phyloP scores from a whole-genome alignment of 2,329 filamentous ascomycete species.

The Pseudogymnoascus sp. region DNA sequence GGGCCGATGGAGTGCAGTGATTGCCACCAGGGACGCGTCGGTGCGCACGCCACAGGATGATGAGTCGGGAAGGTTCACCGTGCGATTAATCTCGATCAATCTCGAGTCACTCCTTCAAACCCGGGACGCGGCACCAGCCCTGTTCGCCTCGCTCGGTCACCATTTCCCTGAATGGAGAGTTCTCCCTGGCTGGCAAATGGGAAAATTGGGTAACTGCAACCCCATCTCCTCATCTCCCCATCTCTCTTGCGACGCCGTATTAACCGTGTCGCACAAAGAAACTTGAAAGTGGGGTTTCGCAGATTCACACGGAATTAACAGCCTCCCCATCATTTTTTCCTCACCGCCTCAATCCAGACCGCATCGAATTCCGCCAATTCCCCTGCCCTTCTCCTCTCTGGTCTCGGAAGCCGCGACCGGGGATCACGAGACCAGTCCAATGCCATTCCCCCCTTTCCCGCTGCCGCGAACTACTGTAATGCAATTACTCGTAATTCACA shows the following conservation, averaged over 20 bases:
- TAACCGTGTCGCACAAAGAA: not conserved
- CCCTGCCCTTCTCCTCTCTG: not conserved
- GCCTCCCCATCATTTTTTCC: not conserved
- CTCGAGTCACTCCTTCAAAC: not conserved
- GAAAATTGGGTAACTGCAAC: not conserved
- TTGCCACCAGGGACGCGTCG: not conserved
- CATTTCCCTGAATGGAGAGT: not conserved
- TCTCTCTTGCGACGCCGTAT: not conserved
- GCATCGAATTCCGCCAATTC: not conserved
- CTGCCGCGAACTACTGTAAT: not conserved
- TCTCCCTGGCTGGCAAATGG: not conserved
- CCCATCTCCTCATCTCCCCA: too few relatives aligned
- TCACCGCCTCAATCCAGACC: constrained; percentile 7
- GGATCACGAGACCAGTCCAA: not conserved
- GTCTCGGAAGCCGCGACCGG: not conserved
- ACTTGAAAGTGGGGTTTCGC: not conserved
- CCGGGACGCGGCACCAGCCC: constrained; percentile 2
- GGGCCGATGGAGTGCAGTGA: not conserved
- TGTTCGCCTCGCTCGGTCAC: not conserved
- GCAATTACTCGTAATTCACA: constrained; percentile 4
- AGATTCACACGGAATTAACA: not conserved
- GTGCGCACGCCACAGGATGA: not conserved
- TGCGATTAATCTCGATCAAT: not conserved
- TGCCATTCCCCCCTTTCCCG: not conserved
- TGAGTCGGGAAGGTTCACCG: not conserved